Evolutionary conservation across 257 asterid genomes (phyloP).

Genomic region (Solanum peruvianum): DNA sequence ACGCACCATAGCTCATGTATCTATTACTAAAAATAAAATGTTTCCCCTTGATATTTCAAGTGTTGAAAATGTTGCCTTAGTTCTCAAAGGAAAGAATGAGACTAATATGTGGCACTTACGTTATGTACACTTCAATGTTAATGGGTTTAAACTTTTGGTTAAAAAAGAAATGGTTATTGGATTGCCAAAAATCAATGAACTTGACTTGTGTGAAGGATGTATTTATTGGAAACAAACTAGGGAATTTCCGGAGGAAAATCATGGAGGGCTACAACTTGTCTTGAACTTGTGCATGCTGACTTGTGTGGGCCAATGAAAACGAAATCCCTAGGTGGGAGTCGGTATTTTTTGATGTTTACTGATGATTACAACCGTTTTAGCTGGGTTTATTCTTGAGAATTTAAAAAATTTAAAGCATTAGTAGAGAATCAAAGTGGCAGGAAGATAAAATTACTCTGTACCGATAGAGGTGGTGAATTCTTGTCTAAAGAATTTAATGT

Average conservation of each 20-base stretch:
- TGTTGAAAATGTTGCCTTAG: background rate
- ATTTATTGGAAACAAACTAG: background rate
- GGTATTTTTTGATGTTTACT: background rate
- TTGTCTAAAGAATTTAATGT: too few relatives aligned
- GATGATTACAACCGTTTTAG: too few relatives aligned
- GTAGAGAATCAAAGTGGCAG: too few relatives aligned
- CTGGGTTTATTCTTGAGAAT: too few relatives aligned
- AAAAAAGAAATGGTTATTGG: constrained; percentile 11
- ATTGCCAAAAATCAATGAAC: background rate
- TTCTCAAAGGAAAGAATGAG: background rate
- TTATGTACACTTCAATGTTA: background rate
- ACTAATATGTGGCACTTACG: background rate
- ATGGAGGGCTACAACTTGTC: constrained; percentile 4
- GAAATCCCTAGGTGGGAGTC: background rate
- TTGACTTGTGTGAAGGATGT: constrained; percentile 2
- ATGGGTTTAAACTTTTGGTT: background rate
- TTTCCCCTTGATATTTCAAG: background rate
- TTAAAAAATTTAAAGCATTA: too few relatives aligned
- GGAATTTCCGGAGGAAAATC: background rate
- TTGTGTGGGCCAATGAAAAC: background rate
- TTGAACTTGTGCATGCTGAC: background rate
- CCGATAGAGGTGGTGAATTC: background rate
- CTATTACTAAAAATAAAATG: background rate
- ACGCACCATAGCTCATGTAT: background rate
- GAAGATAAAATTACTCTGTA: too few relatives aligned